Conservation (phyloP, 148 eudicot genomes). For the Suaeda aralocaspica region DNA sequence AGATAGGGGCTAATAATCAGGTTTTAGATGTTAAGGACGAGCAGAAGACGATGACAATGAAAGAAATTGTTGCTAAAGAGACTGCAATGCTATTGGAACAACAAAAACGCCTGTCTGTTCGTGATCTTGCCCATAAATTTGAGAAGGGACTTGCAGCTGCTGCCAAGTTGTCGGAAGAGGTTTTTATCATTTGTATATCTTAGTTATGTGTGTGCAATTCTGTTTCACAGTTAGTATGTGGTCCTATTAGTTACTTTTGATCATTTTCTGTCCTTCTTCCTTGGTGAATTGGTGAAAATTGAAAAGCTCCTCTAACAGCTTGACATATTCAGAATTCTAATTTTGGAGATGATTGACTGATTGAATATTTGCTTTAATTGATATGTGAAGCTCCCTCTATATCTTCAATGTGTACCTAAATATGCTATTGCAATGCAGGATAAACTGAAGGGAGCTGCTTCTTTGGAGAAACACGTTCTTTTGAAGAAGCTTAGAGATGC, state of each 20-base stretch:
- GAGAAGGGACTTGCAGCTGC: slow-evolving; percentile 98
- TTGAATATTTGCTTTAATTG: not conserved
- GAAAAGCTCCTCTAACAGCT: not conserved
- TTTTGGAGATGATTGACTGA: not conserved
- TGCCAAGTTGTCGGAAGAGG: slow-evolving; percentile 95
- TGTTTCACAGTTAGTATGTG: not conserved
- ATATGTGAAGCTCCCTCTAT: not conserved
- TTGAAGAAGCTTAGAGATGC: slow-evolving; percentile 93
- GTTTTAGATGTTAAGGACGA: slow-evolving; percentile 71
- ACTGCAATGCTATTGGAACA: slow-evolving; percentile 90
- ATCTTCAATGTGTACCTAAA: slow-evolving; percentile 14
- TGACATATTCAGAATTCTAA: not conserved
- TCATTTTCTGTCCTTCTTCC: not conserved
- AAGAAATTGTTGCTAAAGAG: slow-evolving; percentile 82
- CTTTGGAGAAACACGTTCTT: slow-evolving; percentile 92
- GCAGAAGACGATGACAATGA: slow-evolving; percentile 56
- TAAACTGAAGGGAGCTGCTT: slow-evolving; percentile 80
- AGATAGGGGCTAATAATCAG: slow-evolving; percentile 73
- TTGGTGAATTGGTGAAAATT: not conserved
- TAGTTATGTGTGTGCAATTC: not conserved
- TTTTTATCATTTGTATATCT: slow-evolving; percentile 18
- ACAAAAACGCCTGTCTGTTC: slow-evolving; percentile 89
- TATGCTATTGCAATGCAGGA: slow-evolving; percentile 42
- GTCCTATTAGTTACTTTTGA: not conserved
- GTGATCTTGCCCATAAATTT: slow-evolving; percentile 94